Evolutionary conservation across 495 filamentous ascomycete species (phyloP).

Genomic region (Penicillium goetzii): DNA sequence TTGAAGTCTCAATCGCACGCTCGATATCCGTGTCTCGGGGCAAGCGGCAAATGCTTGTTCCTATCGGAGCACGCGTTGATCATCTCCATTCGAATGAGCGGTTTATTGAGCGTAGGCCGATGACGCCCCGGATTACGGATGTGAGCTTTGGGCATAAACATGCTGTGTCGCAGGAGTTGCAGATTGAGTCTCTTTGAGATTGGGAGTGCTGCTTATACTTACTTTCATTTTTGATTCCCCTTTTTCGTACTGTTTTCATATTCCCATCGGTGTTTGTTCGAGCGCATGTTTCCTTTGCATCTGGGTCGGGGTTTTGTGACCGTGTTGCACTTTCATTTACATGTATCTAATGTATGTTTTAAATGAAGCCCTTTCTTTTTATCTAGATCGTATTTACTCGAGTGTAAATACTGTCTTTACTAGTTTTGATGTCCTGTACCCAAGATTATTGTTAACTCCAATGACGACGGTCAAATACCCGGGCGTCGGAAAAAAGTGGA

Average conservation of each 20-base stretch:
- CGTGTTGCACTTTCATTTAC: background rate
- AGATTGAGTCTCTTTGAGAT: conserved; percentile 42
- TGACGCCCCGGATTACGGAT: conserved; percentile 37
- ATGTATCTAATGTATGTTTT: background rate
- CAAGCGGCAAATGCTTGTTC: conserved; percentile 44
- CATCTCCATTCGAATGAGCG: conserved; percentile 35
- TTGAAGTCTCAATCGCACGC: conserved; percentile 47
- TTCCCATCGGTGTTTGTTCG: background rate
- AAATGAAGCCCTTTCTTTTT: background rate
- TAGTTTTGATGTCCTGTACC: no score
- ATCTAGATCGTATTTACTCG: no score
- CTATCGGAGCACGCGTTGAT: conserved; percentile 34
- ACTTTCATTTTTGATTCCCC: background rate
- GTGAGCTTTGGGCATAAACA: conserved; percentile 37
- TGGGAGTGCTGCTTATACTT: background rate
- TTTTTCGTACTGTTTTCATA: background rate
- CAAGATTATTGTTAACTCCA: background rate
- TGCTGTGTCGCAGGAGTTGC: conserved; percentile 42
- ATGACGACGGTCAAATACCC: background rate
- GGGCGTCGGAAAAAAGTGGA: background rate
- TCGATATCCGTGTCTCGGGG: conserved; percentile 46
- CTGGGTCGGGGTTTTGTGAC: background rate
- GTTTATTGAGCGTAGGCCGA: conserved; percentile 28
- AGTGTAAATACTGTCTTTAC: background rate
- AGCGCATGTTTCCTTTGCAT: background rate